Evolutionary conservation across 345 rosid species (phyloP), one percentile per base, ranked within the genome.

Genomic region (Pistacia integerrima): DNA sequence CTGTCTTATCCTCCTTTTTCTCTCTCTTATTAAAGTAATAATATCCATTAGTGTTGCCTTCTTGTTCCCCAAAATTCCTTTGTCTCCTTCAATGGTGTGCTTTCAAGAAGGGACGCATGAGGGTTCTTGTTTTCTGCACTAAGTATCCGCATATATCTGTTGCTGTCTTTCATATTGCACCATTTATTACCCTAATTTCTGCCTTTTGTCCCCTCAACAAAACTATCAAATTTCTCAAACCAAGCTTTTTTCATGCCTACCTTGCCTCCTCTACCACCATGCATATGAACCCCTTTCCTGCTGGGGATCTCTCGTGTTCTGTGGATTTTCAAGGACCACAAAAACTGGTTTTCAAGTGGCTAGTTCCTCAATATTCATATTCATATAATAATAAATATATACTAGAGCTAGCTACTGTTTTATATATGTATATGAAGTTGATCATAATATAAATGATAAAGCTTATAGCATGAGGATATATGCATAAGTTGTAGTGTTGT

Each of bases 161-260:
- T 76, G 69, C 64, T 86, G 83, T 84, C 81, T 76, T 79, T 69
- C 76, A 69, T 41, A 70, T 78, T 22, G 82, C 78, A 85, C 85
- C 83, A 78, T 73, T 79, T 74, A 51, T 74, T 77, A 52, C 89
- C 93, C 83, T 80, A 86, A 90, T 77, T 83, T 83, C 86, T 79
- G 93, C 88, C 84, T 67, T 69, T 54, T 86, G 91, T 88, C 91
- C 88, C 91, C 91, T 83, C 85, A 88, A 85, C 91, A 90, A 88
- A 90, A 81, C 85, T 82, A 86, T 90, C 78, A 84, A 87, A 88
- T 64, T 85, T 82, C 67, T 69, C 88, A 86, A 87, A 86, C 84
- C 68, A 75, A 49, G 60, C 76, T 69, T 67, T 77, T 72, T 80
- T 76, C 46, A 66, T 84, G 84, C 85, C 80, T 82, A 68, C 82